A percentile compares a stretch with the other conserved stretches of the same genome.
phyloP scores from a whole-genome alignment of 768 basidiomycete species.

The Leucosporidium scottii region DNA sequence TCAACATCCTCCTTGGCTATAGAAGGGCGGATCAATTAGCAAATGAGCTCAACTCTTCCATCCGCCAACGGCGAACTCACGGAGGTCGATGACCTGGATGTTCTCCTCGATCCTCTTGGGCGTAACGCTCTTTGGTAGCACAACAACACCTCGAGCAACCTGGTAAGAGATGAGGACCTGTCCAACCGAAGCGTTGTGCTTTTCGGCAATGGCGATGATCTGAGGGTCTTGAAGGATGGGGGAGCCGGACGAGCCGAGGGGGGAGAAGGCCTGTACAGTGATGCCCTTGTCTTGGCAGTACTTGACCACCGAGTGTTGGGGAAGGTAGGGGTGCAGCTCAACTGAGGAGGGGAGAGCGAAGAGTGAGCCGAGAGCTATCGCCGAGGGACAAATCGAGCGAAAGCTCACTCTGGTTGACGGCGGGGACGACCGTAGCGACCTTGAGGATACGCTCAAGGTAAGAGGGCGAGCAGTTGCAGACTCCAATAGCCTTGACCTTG shows the following conservation, averaged over 20 bases:
- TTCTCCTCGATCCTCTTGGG: constrained; percentile 38
- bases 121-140: constrained; percentile 67
- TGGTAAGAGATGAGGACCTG: constrained; percentile 65
- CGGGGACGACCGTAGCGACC: constrained; percentile 51
- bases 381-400: constrained; percentile 46
- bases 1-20: too few species aligned
- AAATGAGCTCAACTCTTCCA: too few species aligned
- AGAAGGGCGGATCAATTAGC: too few species aligned
- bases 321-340: constrained; percentile 63
- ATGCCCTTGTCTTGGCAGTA: constrained; percentile 59
- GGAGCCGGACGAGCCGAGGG: constrained; percentile 49
- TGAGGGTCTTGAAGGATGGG: constrained; percentile 54
- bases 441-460: constrained; percentile 59
- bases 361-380: constrained; percentile 12
- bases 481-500: constrained; percentile 71
- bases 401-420: constrained; percentile 61
- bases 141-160: constrained; percentile 59
- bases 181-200: constrained; percentile 54
- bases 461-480: constrained; percentile 51
- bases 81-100: too few species aligned
- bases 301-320: constrained; percentile 54
- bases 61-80: too few species aligned
- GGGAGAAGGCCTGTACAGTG: constrained; percentile 63
- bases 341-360: constrained; percentile 26
- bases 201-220: constrained; percentile 57